Evolutionary conservation across 257 asterid genomes (phyloP).

Genomic region (Solanum piurae): DNA sequence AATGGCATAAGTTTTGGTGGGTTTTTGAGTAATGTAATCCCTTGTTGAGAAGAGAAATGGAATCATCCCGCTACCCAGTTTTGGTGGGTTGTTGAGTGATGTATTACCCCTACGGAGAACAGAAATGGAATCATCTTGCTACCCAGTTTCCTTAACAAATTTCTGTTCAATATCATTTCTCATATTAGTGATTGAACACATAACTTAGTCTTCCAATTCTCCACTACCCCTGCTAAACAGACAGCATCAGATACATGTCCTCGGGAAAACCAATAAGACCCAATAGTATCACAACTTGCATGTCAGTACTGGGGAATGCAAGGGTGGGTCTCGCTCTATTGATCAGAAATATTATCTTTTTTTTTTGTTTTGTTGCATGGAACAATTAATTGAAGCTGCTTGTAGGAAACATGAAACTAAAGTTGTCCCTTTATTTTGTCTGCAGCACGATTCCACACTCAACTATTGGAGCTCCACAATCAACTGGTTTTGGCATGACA

Average conservation of each 20-base stretch:
- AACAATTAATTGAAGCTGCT: not conserved
- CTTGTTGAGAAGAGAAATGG: not conserved
- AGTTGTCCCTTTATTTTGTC: not conserved
- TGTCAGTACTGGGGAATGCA: not conserved
- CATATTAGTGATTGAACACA: not conserved
- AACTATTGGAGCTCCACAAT: conserved; percentile 50
- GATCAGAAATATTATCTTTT: not conserved
- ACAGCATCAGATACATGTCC: not conserved
- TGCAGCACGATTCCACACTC: conserved; percentile 54
- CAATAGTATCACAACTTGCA: not conserved
- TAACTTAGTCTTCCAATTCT: not conserved
- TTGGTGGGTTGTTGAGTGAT: not conserved
- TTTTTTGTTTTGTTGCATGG: not conserved
- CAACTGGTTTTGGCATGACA: conserved; percentile 57
- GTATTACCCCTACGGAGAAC: not conserved
- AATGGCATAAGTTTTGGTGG: not conserved
- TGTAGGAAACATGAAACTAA: not conserved
- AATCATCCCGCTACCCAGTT: not conserved
- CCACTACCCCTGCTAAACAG: not conserved
- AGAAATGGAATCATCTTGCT: not conserved
- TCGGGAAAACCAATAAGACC: not conserved
- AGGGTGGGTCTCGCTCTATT: not conserved
- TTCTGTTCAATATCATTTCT: not conserved
- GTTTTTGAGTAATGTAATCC: not conserved
- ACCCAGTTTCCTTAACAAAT: not conserved